Evolutionary conservation across 169 alveolate genomes (phyloP).

Genomic region (Eimeria praecox): DNA sequence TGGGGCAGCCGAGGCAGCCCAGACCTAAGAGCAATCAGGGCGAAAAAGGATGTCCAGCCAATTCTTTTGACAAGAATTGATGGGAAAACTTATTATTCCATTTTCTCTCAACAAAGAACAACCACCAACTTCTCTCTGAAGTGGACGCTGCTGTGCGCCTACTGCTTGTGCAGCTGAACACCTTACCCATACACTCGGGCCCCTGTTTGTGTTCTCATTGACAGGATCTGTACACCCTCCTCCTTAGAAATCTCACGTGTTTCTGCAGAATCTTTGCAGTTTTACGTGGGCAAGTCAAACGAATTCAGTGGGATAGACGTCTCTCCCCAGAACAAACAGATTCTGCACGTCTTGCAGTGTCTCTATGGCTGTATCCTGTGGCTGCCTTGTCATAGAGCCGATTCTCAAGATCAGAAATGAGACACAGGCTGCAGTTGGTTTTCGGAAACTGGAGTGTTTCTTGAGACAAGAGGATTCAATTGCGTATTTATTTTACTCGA

Average conservation of each 20-base stretch:
- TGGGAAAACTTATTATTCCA: neutral
- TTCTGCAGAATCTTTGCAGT: neutral
- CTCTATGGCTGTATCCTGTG: neutral
- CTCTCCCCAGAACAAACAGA: neutral
- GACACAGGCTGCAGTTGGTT: neutral
- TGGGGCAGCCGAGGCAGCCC: constrained; percentile 37
- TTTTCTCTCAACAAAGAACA: neutral
- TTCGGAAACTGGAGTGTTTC: neutral
- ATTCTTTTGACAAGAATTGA: neutral
- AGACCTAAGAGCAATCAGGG: neutral
- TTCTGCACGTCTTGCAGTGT: neutral
- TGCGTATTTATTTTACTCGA: neutral
- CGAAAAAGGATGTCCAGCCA: neutral
- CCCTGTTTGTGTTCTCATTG: neutral
- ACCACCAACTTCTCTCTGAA: neutral
- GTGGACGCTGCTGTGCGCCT: neutral
- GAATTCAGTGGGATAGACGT: neutral
- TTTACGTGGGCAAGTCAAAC: neutral
- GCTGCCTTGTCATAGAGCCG: neutral
- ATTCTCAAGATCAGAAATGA: neutral
- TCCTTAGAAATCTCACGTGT: neutral
- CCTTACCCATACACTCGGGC: constrained; percentile 23
- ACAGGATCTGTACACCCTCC: neutral
- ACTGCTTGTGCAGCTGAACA: neutral
- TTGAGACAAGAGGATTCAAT: neutral